phyloP scores from a whole-genome alignment of 352 stramenopile genomes.

The Phytophthora capsici region DNA sequence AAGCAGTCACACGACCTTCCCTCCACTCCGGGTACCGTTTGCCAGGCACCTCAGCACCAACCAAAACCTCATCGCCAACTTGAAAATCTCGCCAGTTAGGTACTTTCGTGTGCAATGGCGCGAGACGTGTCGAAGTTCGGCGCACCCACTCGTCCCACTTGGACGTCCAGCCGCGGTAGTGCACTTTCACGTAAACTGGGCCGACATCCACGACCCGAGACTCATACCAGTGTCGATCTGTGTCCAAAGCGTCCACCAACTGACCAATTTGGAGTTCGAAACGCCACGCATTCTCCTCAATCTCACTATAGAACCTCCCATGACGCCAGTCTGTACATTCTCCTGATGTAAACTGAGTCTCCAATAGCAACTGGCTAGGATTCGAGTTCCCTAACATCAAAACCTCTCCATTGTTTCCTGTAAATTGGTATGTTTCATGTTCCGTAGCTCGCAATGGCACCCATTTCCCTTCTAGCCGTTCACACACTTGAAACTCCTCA shows the following conservation, averaged over 20 bases:
- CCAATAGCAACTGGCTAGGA: slow-evolving; percentile 56
- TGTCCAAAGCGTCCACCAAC: slow-evolving; percentile 76
- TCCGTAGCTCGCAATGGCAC: slow-evolving; percentile 25
- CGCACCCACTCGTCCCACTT: slow-evolving; percentile 98
- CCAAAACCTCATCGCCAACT: slow-evolving; percentile 59
- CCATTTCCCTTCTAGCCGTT: slow-evolving; percentile 45
- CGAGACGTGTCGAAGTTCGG: slow-evolving; percentile 87
- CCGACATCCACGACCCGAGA: slow-evolving; percentile 61
- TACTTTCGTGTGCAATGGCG: slow-evolving; percentile 89
- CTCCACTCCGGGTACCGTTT: slow-evolving; percentile 70
- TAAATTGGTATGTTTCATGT: background rate
- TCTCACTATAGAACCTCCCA: slow-evolving; percentile 59
- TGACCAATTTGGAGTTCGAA: slow-evolving; percentile 60
- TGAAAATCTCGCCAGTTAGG: slow-evolving; percentile 72
- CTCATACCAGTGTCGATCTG: slow-evolving; percentile 79
- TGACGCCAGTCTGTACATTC: slow-evolving; percentile 48
- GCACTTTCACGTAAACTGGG: slow-evolving; percentile 84
- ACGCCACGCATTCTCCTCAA: slow-evolving; percentile 59
- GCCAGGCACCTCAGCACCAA: slow-evolving; percentile 43
- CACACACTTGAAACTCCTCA: slow-evolving; percentile 52
- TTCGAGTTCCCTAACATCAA: background rate
- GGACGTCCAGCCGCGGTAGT: slow-evolving; percentile 96
- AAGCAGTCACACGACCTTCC: slow-evolving; percentile 47
- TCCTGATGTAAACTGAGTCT: slow-evolving; percentile 38
- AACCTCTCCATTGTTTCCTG: slow-evolving; percentile 7